Percentiles rank a stretch among this genome's conserved stretches.
Conservation (phyloP, 306 rosid species). For the Mucuna pruriens region DNA sequence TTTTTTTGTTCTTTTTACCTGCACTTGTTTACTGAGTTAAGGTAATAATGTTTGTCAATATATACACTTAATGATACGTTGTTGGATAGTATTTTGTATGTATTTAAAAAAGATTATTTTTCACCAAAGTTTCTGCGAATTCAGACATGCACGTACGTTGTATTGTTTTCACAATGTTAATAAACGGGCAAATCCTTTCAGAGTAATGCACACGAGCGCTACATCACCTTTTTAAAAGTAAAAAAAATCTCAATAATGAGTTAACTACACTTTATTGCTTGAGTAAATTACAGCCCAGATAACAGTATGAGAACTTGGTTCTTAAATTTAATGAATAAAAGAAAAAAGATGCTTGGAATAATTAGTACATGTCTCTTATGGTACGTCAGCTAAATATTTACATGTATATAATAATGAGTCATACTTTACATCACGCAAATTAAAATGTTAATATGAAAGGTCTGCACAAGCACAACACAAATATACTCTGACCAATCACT, state of each 20-base stretch:
- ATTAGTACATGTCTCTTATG: background rate
- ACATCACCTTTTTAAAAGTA: no score
- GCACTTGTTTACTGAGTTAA: background rate
- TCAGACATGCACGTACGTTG: no score
- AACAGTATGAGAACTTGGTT: background rate
- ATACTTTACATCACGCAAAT: conserved; percentile 1
- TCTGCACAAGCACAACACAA: conserved; percentile 3
- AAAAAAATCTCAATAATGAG: background rate
- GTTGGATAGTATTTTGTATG: background rate
- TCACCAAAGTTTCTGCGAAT: no score
- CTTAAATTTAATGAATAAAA: background rate
- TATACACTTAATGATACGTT: background rate
- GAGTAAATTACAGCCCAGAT: background rate
- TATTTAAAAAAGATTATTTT: no score
- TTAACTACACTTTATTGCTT: background rate
- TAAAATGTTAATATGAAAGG: background rate
- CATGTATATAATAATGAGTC: background rate
- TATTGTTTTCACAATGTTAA: no score
- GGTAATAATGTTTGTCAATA: background rate
- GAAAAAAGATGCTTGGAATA: background rate
- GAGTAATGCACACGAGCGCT: no score
- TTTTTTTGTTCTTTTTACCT: background rate
- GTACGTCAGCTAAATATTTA: background rate
- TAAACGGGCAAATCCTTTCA: no score
- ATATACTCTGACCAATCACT: conserved; percentile 18